Conservation (phyloP, 192 early-diverging fungal species). For the Backusella circina region DNA sequence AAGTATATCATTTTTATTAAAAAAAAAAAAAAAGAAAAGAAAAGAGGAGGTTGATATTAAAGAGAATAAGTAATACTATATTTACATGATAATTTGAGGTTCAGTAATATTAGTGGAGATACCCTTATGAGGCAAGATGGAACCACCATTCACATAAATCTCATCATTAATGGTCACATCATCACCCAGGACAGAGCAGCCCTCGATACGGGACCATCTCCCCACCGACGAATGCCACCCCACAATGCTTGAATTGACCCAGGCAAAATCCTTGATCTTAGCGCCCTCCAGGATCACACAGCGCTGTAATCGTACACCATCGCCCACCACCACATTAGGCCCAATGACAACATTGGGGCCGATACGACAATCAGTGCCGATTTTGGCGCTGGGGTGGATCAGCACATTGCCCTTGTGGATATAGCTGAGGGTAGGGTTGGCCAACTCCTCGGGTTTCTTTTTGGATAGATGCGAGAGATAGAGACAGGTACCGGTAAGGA, state of each 20-base stretch:
- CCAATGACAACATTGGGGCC: constrained; percentile 98
- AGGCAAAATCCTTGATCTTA: constrained; percentile 84
- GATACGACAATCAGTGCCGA: constrained; percentile 95
- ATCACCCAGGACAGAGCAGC: constrained; percentile 92
- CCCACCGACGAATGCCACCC: constrained; percentile 97
- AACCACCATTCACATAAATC: constrained; percentile 92
- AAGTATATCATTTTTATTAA: neutral
- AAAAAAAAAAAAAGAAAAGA: no score
- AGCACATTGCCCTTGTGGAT: constrained; percentile 88
- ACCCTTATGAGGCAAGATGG: constrained; percentile 93
- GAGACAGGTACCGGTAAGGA: constrained; percentile 90
- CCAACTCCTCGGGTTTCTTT: constrained; percentile 68
- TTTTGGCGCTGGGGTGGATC: constrained; percentile 84
- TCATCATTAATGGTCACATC: constrained; percentile 95
- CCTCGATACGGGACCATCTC: constrained; percentile 92
- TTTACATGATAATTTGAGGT: constrained; percentile 95
- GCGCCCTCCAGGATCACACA: constrained; percentile 86
- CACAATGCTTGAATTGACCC: constrained; percentile 87
- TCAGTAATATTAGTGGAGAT: constrained; percentile 86
- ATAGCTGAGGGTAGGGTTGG: constrained; percentile 59
- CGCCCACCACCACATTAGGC: constrained; percentile 84
- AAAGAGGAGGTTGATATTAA: neutral
- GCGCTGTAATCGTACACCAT: constrained; percentile 90
- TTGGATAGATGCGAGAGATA: constrained; percentile 85
- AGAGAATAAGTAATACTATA: neutral